A percentile compares a stretch with the other conserved stretches of the same genome.
Conservation (phyloP, 2,329 filamentous ascomycete species). For the Penicillium sp. region DNA sequence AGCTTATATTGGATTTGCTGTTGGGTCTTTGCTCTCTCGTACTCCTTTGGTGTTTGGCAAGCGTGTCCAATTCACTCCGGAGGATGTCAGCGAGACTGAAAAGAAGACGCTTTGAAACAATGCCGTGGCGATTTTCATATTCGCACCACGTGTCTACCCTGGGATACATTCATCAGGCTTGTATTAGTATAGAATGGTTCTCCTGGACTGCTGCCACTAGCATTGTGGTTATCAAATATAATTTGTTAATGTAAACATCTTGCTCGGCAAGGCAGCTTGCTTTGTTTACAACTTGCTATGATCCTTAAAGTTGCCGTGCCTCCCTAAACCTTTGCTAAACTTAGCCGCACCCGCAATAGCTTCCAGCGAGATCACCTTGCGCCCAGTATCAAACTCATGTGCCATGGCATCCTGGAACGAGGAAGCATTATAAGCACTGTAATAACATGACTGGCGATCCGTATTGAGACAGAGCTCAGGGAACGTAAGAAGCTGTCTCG, state of each 20-base stretch:
- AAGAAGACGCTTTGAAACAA: slow-evolving; percentile 21
- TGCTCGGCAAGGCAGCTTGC: not conserved
- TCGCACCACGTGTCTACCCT: not conserved
- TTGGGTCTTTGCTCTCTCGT: slow-evolving; percentile 50
- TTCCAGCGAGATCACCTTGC: slow-evolving; percentile 19
- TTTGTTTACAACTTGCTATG: slow-evolving; percentile 15
- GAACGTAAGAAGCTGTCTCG: slow-evolving; percentile 47
- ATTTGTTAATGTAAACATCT: slow-evolving; percentile 16
- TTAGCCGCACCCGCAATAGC: slow-evolving; percentile 17
- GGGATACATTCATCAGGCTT: not conserved
- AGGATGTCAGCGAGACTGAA: slow-evolving; percentile 18
- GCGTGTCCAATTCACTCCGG: slow-evolving; percentile 32
- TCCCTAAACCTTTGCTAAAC: slow-evolving; percentile 17
- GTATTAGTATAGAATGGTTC: not conserved
- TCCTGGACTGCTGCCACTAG: not conserved
- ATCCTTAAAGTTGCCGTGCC: slow-evolving; percentile 21
- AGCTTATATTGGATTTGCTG: slow-evolving; percentile 70
- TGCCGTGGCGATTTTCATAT: not conserved
- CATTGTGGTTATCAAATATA: too few species aligned
- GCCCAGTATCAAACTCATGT: slow-evolving; percentile 16
- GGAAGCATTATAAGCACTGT: slow-evolving; percentile 48
- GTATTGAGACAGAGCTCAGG: slow-evolving; percentile 53
- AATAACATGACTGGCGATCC: slow-evolving; percentile 50
- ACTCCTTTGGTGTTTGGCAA: slow-evolving; percentile 36
- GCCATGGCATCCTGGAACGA: slow-evolving; percentile 49